Conservation (phyloP, 352 stramenopile genomes). For the Globisporangium mamillatum region DNA sequence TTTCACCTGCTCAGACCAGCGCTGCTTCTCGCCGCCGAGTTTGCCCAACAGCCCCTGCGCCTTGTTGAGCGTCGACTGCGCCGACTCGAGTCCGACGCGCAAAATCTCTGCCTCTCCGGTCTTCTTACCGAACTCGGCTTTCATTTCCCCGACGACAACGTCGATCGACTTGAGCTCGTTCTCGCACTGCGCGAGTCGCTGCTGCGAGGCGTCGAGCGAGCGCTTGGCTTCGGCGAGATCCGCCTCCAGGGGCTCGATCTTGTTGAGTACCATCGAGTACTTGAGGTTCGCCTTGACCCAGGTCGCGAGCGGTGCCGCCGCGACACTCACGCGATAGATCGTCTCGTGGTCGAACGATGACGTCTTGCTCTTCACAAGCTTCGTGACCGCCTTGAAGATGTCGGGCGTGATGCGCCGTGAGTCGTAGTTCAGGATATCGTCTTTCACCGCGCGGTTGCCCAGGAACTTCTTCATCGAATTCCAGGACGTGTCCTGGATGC, state of each 20-base stretch:
- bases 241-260: slow-evolving; percentile 91
- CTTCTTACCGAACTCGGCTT: slow-evolving; percentile 90
- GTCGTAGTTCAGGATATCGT: slow-evolving; percentile 97
- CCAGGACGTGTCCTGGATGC: slow-evolving; percentile 95
- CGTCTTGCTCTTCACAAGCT: slow-evolving; percentile 92
- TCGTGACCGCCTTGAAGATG: slow-evolving; percentile 89
- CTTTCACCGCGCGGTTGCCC: slow-evolving; percentile 93
- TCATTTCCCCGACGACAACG: slow-evolving; percentile 84
- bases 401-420: slow-evolving; percentile 89
- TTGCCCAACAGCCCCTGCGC: slow-evolving; percentile 89
- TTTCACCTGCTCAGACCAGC: slow-evolving; percentile 90
- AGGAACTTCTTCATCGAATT: slow-evolving; percentile 97
- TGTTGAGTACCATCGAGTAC: slow-evolving; percentile 95
- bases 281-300: slow-evolving; percentile 96
- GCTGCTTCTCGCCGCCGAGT: slow-evolving; percentile 88
- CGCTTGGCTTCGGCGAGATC: slow-evolving; percentile 89
- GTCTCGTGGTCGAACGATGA: slow-evolving; percentile 92
- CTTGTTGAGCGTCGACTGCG: slow-evolving; percentile 90
- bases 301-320: slow-evolving; percentile 90
- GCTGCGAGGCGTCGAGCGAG: slow-evolving; percentile 84
- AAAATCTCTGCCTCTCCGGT: slow-evolving; percentile 93
- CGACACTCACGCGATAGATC: slow-evolving; percentile 93
- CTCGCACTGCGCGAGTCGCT: slow-evolving; percentile 88
- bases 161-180: slow-evolving; percentile 92
- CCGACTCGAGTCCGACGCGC: slow-evolving; percentile 79